Percentiles rank a stretch among this genome's conserved stretches.
These are phyloP conservation scores for Phlyctochytrium arcticum DNA, from an alignment of 192 early-diverging fungal species.

Conservation along the genomic window DNA sequence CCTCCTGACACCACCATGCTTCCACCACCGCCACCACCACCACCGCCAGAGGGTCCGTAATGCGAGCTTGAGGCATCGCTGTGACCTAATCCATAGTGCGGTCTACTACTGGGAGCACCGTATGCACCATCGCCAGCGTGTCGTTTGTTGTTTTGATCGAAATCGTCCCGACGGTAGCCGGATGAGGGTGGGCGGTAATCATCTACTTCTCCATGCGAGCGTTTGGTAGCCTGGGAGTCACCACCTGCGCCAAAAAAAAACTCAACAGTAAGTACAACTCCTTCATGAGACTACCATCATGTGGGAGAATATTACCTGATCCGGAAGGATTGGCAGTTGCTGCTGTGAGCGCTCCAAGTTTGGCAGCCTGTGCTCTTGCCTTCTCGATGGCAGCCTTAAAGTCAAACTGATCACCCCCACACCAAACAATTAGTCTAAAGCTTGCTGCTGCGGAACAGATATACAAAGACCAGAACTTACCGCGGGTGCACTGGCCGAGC, in stretches of 20 bases:
- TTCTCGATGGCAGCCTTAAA: too few relatives aligned
- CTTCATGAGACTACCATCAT: too few relatives aligned
- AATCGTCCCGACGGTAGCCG: constrained; percentile 25
- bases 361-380: too few relatives aligned
- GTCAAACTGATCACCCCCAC: too few relatives aligned
- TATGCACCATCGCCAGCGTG: constrained; percentile 1
- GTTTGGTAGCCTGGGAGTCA: constrained; percentile 15
- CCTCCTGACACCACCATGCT: neutral
- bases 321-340: too few relatives aligned
- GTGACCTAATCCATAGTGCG: constrained; percentile 18
- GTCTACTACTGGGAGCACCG: neutral
- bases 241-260: constrained; percentile 9
- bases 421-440: too few relatives aligned
- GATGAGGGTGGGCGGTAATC: constrained; percentile 17
- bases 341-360: too few relatives aligned
- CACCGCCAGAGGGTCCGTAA: constrained; percentile 21
- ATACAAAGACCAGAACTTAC: neutral
- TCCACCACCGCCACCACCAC: too few relatives aligned
- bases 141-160: constrained; percentile 1
- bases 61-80: constrained; percentile 13
- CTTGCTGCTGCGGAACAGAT: too few relatives aligned
- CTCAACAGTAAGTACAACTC: too few relatives aligned
- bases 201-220: constrained; percentile 26
- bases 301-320: too few relatives aligned
- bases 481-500: neutral